Evolutionary conservation across 208 protist species (phyloP).

Genomic region (Histomonas meleagridis): DNA sequence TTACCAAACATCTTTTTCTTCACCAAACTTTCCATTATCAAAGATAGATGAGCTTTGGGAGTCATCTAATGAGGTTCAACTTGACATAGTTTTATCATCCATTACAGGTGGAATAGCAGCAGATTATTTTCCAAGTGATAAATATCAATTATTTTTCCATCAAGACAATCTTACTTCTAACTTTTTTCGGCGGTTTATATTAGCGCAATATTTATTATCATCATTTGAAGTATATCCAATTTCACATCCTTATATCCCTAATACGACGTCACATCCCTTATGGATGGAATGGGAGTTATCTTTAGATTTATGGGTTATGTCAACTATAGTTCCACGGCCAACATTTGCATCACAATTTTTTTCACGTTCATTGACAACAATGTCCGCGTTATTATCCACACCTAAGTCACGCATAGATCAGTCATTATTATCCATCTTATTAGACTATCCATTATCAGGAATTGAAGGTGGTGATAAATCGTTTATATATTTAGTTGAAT

Average conservation of each 20-base stretch:
- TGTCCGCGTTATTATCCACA: too few species aligned
- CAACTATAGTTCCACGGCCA: background rate
- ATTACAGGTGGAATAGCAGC: slow-evolving; percentile 12
- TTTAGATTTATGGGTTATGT: background rate
- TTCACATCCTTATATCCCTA: background rate
- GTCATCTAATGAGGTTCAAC: background rate
- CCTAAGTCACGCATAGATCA: too few species aligned
- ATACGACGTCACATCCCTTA: background rate
- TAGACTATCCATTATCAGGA: too few species aligned
- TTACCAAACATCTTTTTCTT: background rate
- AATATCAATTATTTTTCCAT: background rate
- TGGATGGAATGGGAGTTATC: background rate
- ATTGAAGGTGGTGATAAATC: too few species aligned
- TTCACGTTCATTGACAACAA: background rate
- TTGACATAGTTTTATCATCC: background rate
- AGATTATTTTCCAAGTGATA: background rate
- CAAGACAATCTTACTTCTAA: background rate
- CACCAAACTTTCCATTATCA: background rate
- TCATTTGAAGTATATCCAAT: background rate
- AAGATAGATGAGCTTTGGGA: background rate
- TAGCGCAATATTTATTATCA: background rate
- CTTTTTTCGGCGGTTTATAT: background rate
- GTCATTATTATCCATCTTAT: too few species aligned
- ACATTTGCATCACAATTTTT: background rate
- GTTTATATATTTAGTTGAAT: too few species aligned